These are phyloP conservation scores for Mycosphaerella arachidis DNA, from an alignment of 2,329 filamentous ascomycete genomes.

Conservation along the genomic window DNA sequence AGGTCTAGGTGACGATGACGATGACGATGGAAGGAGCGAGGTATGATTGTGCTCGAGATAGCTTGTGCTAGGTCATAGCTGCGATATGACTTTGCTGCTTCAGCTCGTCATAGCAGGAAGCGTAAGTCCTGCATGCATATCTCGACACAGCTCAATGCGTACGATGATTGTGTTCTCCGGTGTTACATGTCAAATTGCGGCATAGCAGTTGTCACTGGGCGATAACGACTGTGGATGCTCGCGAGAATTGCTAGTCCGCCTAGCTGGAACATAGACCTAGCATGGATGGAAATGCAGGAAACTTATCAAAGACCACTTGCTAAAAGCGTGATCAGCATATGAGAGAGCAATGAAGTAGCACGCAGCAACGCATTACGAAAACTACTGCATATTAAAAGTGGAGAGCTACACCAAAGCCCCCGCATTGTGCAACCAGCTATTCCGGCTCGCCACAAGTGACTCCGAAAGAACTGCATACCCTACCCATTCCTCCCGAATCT, in stretches of 20 bases:
- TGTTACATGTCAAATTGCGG: too few species aligned
- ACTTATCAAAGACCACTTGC: too few species aligned
- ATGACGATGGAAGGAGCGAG: neutral
- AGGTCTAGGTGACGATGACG: neutral
- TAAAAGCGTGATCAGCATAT: neutral
- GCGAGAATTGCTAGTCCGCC: neutral
- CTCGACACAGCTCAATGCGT: neutral
- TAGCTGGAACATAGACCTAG: too few species aligned
- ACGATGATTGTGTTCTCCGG: neutral
- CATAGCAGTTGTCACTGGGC: neutral
- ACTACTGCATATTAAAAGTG: neutral
- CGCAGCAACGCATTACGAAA: neutral
- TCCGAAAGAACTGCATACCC: neutral
- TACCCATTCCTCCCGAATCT: neutral
- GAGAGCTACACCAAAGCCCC: neutral
- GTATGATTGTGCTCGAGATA: neutral
- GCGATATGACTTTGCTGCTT: neutral
- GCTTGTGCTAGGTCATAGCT: neutral
- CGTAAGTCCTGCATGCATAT: neutral
- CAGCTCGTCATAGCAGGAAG: neutral
- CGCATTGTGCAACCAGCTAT: conserved; percentile 3
- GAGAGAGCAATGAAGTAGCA: neutral
- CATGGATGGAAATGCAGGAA: too few species aligned
- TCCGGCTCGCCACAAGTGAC: conserved; percentile 6
- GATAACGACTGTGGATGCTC: neutral